phyloP scores from a whole-genome alignment of 2,329 filamentous ascomycete species.

The Fusarium praegraminearum region DNA sequence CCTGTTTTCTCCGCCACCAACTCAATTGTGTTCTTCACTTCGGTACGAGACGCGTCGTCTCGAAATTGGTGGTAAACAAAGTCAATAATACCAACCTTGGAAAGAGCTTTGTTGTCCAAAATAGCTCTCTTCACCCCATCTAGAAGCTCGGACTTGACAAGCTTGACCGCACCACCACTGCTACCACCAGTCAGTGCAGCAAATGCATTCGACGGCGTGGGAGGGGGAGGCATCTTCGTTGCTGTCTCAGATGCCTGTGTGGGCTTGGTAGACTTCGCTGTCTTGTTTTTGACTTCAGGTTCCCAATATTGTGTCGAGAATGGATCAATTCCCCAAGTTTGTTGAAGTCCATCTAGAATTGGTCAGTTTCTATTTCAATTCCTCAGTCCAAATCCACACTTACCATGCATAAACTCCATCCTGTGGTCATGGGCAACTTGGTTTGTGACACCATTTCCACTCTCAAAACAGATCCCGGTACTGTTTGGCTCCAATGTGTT shows the following conservation, averaged over 20 bases:
- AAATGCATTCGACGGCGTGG: constrained; percentile 54
- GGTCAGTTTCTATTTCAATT: constrained; percentile 33
- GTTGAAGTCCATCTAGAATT: constrained; percentile 59
- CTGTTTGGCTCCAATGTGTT: constrained; percentile 80
- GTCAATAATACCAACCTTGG: constrained; percentile 58
- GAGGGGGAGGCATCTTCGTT: constrained; percentile 51
- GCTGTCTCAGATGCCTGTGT: constrained; percentile 25
- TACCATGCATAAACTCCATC: constrained; percentile 81
- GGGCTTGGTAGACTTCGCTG: constrained; percentile 27
- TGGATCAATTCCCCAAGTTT: constrained; percentile 77
- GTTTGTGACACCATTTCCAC: constrained; percentile 61
- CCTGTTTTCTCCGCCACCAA: constrained; percentile 57
- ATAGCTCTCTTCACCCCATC: constrained; percentile 58
- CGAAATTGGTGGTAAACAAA: constrained; percentile 56
- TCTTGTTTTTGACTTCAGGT: constrained; percentile 52
- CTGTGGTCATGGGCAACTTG: constrained; percentile 69
- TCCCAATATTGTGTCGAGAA: constrained; percentile 87
- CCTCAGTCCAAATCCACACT: constrained; percentile 46
- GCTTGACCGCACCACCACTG: constrained; percentile 43
- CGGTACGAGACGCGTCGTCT: constrained; percentile 52
- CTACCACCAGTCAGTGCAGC: constrained; percentile 48
- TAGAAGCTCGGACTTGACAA: constrained; percentile 56
- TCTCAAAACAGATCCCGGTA: constrained; percentile 88
- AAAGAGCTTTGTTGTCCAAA: constrained; percentile 55
- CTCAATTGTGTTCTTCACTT: constrained; percentile 59